phyloP scores from a whole-genome alignment of 768 basidiomycete species.

The Jaapia argillacea region DNA sequence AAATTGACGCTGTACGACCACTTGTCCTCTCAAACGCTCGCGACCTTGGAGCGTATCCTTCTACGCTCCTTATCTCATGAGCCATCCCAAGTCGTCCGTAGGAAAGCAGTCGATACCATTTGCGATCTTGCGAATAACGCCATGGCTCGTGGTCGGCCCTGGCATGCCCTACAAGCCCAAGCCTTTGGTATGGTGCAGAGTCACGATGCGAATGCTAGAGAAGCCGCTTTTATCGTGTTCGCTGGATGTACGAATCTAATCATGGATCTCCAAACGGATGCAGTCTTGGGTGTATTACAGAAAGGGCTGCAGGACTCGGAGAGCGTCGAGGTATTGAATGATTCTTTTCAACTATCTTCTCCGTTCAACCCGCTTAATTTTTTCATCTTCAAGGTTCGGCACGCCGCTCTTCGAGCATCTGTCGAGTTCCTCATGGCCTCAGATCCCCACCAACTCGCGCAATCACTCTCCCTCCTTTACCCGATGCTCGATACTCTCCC shows the following conservation, averaged over 20 bases:
- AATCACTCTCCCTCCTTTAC: slow-evolving; percentile 48
- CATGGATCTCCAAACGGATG: slow-evolving; percentile 65
- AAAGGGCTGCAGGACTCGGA: slow-evolving; percentile 58
- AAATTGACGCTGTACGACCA: slow-evolving; percentile 71
- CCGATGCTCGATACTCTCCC: slow-evolving; percentile 73
- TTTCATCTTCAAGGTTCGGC: slow-evolving; percentile 42
- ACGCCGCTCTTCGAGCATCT: slow-evolving; percentile 60
- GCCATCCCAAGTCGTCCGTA: slow-evolving; percentile 43
- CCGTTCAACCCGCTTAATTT: neutral
- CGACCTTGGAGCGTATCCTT: slow-evolving; percentile 61
- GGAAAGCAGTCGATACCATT: slow-evolving; percentile 66
- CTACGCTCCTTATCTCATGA: slow-evolving; percentile 63
- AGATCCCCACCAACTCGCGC: slow-evolving; percentile 50
- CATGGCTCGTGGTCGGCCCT: slow-evolving; percentile 67
- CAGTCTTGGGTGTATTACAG: slow-evolving; percentile 56
- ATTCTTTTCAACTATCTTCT: neutral
- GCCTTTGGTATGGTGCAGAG: slow-evolving; percentile 54
- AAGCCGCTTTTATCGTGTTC: slow-evolving; percentile 56
- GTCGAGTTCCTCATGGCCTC: slow-evolving; percentile 59
- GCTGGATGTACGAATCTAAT: slow-evolving; percentile 67
- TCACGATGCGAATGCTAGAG: slow-evolving; percentile 17
- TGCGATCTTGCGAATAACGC: slow-evolving; percentile 68
- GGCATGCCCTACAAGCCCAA: slow-evolving; percentile 72
- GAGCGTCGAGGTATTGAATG: slow-evolving; percentile 44
- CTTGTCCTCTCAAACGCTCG: slow-evolving; percentile 53